Percentiles rank a stretch among this genome's conserved stretches.
Conservation (phyloP, 2,329 filamentous ascomycete species). For the Neospermospora avenae region DNA sequence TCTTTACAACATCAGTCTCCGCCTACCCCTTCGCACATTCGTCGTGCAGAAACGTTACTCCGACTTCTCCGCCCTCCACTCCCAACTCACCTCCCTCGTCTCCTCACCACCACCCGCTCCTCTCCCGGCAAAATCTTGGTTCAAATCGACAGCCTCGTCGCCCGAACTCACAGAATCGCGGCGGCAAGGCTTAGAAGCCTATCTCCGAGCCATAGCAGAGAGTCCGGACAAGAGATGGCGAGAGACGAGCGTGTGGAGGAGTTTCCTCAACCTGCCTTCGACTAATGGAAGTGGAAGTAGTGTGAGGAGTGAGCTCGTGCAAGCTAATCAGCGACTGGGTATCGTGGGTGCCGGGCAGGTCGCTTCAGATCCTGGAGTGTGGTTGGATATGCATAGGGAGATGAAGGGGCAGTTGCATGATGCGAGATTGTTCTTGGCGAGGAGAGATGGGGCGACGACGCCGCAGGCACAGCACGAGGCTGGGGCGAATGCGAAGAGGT, state of each 20-base stretch:
- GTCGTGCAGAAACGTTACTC: constrained; percentile 80
- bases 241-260: constrained; percentile 67
- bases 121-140: constrained; percentile 73
- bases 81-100: constrained; percentile 55
- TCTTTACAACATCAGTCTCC: constrained; percentile 73
- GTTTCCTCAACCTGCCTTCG: constrained; percentile 67
- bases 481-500: constrained; percentile 70
- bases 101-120: constrained; percentile 62
- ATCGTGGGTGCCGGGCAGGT: constrained; percentile 20
- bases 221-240: constrained; percentile 74
- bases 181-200: constrained; percentile 65
- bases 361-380: constrained; percentile 46
- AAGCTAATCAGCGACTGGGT: constrained; percentile 28
- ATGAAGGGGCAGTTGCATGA: constrained; percentile 70
- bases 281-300: constrained; percentile 37
- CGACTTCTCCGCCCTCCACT: constrained; percentile 69
- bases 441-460: constrained; percentile 59
- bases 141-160: constrained; percentile 68
- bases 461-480: constrained; percentile 58
- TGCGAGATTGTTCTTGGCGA: constrained; percentile 61
- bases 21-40: constrained; percentile 72
- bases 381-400: constrained; percentile 73
- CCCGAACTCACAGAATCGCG: constrained; percentile 68
- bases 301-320: constrained; percentile 31
- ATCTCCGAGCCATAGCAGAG: constrained; percentile 69